phyloP scores from a whole-genome alignment of 2,329 filamentous ascomycete species.

The Hymenoscyphus fructigenus region DNA sequence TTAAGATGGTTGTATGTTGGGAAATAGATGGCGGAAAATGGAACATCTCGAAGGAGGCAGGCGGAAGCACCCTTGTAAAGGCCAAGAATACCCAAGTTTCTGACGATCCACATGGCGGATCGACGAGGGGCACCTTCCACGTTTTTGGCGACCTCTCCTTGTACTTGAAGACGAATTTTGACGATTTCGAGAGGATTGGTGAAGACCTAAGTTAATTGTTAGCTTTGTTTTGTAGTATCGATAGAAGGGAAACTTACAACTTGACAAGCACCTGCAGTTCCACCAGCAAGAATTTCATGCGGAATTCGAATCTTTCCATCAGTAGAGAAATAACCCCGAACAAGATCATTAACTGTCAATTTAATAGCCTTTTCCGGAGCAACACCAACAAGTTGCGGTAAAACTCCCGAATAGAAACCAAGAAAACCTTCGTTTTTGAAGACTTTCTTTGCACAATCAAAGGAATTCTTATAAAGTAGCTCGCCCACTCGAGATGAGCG shows the following conservation, averaged over 20 bases:
- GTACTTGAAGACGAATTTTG: conserved; percentile 97
- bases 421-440: conserved; percentile 86
- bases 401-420: conserved; percentile 89
- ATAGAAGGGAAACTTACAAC: conserved; percentile 64
- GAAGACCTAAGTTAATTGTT: conserved; percentile 64
- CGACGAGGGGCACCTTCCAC: conserved; percentile 80
- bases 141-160: conserved; percentile 90
- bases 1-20: conserved; percentile 95
- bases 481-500: conserved; percentile 78
- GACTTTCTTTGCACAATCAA: conserved; percentile 94
- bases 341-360: conserved; percentile 94
- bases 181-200: conserved; percentile 98
- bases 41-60: conserved; percentile 91
- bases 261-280: conserved; percentile 87
- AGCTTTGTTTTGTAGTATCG: background rate
- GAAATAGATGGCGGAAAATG: conserved; percentile 99
- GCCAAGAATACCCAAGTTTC: conserved; percentile 88
- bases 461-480: conserved; percentile 91
- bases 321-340: conserved; percentile 73
- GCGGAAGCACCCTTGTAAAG: conserved; percentile 96
- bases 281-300: conserved; percentile 84
- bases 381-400: conserved; percentile 94
- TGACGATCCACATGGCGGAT: conserved; percentile 96
- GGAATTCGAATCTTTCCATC: conserved; percentile 69
- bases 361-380: conserved; percentile 99